Evolutionary conservation across 139 green algal species (phyloP).

Genomic region (Tetradesmus obliquus): DNA sequence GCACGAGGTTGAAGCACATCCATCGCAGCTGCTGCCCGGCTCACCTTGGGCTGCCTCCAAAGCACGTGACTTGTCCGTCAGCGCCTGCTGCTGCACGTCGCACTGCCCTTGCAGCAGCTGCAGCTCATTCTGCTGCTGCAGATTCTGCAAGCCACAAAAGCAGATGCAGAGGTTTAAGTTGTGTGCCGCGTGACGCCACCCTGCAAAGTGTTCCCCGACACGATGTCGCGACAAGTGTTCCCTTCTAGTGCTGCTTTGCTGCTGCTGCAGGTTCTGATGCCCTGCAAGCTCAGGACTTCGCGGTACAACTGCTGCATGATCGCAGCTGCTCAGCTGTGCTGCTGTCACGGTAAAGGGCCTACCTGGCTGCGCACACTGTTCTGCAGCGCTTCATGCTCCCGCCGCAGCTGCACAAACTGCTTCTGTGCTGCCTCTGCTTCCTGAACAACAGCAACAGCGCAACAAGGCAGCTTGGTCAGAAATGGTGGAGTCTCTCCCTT

Average conservation of each 20-base stretch:
- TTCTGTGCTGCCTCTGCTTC: constrained; percentile 66
- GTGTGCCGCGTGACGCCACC: no score
- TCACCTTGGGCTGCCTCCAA: constrained; percentile 49
- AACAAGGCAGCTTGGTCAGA: neutral
- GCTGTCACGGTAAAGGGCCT: neutral
- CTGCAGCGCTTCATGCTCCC: constrained; percentile 65
- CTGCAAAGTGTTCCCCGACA: neutral
- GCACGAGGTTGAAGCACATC: neutral
- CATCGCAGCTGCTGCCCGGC: neutral
- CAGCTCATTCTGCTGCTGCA: constrained; percentile 48
- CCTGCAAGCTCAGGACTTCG: no score
- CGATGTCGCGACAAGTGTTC: no score
- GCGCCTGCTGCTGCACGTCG: constrained; percentile 35
- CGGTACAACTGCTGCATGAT: neutral
- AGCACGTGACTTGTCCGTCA: constrained; percentile 48
- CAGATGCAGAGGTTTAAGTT: neutral
- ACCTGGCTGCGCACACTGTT: constrained; percentile 39
- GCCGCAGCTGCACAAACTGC: constrained; percentile 54
- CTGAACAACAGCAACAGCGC: constrained; percentile 45
- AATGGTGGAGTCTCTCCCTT: no score
- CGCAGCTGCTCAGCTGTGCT: neutral
- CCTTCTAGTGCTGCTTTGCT: neutral
- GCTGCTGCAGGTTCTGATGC: neutral
- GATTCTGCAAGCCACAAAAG: constrained; percentile 48
- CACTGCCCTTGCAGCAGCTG: constrained; percentile 49